These are phyloP conservation scores for Yamadazyma jaroonii DNA, from an alignment of 1,139 yeast genomes.

Conservation along the genomic window DNA sequence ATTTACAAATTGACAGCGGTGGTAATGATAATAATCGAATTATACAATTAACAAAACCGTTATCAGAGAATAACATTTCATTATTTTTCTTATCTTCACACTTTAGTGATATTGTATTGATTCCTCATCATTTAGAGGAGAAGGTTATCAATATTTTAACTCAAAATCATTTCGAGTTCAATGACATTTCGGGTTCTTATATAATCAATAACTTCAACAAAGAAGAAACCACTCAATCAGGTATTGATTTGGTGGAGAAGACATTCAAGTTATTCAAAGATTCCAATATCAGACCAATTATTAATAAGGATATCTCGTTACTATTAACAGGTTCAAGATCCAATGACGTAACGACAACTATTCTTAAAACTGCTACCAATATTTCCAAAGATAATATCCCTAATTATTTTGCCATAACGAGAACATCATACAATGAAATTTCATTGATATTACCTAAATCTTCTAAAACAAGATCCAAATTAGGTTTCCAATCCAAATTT, in stretches of 20 bases:
- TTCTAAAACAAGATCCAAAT: conserved; percentile 25
- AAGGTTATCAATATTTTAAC: conserved; percentile 46
- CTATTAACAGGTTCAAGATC: conserved; percentile 63
- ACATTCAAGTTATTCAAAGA: conserved; percentile 43
- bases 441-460: conserved; percentile 55
- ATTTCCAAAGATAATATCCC: conserved; percentile 34
- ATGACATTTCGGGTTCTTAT: conserved; percentile 38
- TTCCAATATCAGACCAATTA: conserved; percentile 42
- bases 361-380: conserved; percentile 34
- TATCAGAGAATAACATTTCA: conserved; percentile 56
- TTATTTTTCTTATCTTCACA: conserved; percentile 65
- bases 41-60: conserved; percentile 57
- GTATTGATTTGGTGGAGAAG: conserved; percentile 21
- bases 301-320: conserved; percentile 39
- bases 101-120: conserved; percentile 64
- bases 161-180: conserved; percentile 41
- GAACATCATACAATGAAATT: conserved; percentile 51
- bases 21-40: conserved; percentile 58
- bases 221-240: background rate
- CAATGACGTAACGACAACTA: conserved; percentile 40
- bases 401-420: conserved; percentile 56
- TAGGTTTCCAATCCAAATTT: conserved; percentile 43
- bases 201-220: conserved; percentile 14
- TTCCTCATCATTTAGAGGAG: conserved; percentile 46
- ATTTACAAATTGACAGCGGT: conserved; percentile 61